Conservation (phyloP, 345 rosid species). For the Orychophragmus violaceus region DNA sequence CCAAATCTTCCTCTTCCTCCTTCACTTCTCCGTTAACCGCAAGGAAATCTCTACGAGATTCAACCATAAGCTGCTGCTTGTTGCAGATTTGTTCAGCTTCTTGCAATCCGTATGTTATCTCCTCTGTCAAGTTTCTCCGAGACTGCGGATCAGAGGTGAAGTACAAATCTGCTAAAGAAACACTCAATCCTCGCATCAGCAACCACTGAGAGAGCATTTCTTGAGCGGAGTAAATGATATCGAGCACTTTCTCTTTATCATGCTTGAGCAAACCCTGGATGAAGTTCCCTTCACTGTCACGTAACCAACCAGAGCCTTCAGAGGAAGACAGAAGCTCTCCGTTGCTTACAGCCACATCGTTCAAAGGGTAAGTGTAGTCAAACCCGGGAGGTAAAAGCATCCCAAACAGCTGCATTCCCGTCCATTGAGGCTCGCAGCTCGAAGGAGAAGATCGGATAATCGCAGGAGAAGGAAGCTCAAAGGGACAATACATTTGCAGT, state of each 20-base stretch:
- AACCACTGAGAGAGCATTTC: constrained; percentile 88
- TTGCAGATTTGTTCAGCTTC: constrained; percentile 64
- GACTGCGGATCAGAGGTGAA: constrained; percentile 46
- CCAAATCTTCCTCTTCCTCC: constrained; percentile 21
- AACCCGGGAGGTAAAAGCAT: constrained; percentile 71
- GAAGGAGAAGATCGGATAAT: constrained; percentile 41
- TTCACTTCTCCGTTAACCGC: constrained; percentile 42
- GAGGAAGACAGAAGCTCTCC: constrained; percentile 62
- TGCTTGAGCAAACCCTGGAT: constrained; percentile 58
- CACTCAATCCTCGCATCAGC: constrained; percentile 69
- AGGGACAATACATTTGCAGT: constrained; percentile 64
- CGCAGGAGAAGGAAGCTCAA: constrained; percentile 39
- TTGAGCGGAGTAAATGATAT: constrained; percentile 60
- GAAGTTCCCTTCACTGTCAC: constrained; percentile 62
- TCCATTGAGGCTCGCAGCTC: constrained; percentile 47
- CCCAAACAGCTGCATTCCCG: constrained; percentile 78
- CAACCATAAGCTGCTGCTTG: constrained; percentile 68
- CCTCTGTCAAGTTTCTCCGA: constrained; percentile 57
- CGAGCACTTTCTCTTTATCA: constrained; percentile 44
- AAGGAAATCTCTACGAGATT: constrained; percentile 53
- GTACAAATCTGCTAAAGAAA: constrained; percentile 72
- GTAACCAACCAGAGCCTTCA: constrained; percentile 71
- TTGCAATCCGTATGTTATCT: constrained; percentile 50
- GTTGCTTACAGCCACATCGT: constrained; percentile 39
- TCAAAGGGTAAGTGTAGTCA: constrained; percentile 42